Conservation (phyloP, 1,139 yeast species). For the Hanseniaspora gamundiae region DNA sequence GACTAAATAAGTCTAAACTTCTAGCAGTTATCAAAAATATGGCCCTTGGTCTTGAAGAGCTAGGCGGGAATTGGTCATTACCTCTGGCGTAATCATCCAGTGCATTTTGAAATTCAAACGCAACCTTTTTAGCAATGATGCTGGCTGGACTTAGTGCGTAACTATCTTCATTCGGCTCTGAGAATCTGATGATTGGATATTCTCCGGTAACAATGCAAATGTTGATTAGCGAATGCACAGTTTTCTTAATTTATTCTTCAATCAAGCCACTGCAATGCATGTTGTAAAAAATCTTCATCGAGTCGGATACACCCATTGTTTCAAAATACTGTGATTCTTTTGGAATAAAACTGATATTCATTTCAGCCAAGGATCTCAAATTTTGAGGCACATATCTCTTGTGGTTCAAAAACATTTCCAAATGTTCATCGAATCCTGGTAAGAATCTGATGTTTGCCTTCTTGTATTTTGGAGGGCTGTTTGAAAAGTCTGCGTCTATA, state of each 20-base stretch:
- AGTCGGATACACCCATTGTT: conserved; percentile 30
- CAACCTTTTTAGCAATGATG: conserved; percentile 59
- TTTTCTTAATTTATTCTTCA: conserved; percentile 40
- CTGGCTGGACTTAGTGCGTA: conserved; percentile 42
- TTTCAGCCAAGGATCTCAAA: conserved; percentile 24
- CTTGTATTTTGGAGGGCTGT: conserved; percentile 41
- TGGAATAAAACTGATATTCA: conserved; percentile 34
- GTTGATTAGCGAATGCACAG: conserved; percentile 51
- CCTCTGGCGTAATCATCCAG: conserved; percentile 65
- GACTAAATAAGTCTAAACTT: conserved; percentile 71
- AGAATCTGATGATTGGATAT: conserved; percentile 71
- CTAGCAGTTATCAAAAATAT: conserved; percentile 71
- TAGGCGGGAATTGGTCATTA: conserved; percentile 52
- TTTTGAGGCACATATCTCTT: conserved; percentile 23
- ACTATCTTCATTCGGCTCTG: conserved; percentile 34
- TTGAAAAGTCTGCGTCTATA: conserved; percentile 44
- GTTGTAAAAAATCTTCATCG: conserved; percentile 68
- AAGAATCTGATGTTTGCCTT: conserved; percentile 45
- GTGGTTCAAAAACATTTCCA: conserved; percentile 20
- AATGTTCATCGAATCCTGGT: conserved; percentile 33
- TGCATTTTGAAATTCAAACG: conserved; percentile 56
- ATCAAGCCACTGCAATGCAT: conserved; percentile 52
- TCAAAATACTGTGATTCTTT: conserved; percentile 36
- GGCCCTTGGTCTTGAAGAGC: conserved; percentile 52
- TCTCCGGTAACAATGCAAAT: conserved; percentile 75